Conservation (phyloP, 495 filamentous ascomycete species). For the Aspergillus campestris region DNA sequence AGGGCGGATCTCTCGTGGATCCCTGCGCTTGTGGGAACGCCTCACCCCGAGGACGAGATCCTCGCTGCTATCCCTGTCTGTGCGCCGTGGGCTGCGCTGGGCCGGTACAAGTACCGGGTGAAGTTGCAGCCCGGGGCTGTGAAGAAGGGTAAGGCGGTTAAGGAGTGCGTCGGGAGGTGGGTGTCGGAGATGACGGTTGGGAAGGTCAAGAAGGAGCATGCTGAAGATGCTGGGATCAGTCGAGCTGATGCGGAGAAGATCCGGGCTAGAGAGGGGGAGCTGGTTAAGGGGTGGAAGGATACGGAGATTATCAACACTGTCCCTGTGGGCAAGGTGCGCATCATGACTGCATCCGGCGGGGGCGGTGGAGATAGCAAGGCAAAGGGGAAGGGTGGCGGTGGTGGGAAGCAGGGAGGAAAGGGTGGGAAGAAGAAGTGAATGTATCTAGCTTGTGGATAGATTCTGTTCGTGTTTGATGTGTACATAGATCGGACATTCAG, state of each 20-base stretch:
- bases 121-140: constrained; percentile 84
- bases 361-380: constrained; percentile 39
- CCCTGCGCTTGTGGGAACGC: constrained; percentile 67
- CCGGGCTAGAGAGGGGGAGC: constrained; percentile 72
- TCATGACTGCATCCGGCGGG: constrained; percentile 55
- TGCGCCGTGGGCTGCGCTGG: constrained; percentile 78
- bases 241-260: constrained; percentile 64
- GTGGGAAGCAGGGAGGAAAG: constrained; percentile 33
- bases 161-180: constrained; percentile 78
- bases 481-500: background rate
- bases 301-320: constrained; percentile 74
- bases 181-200: constrained; percentile 40
- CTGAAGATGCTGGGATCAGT: constrained; percentile 43
- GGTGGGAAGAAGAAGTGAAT: constrained; percentile 37
- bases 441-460: background rate
- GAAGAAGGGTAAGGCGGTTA: constrained; percentile 94
- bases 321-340: constrained; percentile 76
- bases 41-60: constrained; percentile 78
- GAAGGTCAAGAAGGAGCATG: constrained; percentile 42
- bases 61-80: constrained; percentile 83
- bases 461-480: background rate
- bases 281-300: constrained; percentile 71
- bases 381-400: constrained; percentile 37
- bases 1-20: constrained; percentile 48
- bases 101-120: constrained; percentile 74